Evolutionary conservation across 2,329 filamentous ascomycete genomes (phyloP), one percentile per base, ranked within the genome.

Genomic region (Cladosporium sp.): DNA sequence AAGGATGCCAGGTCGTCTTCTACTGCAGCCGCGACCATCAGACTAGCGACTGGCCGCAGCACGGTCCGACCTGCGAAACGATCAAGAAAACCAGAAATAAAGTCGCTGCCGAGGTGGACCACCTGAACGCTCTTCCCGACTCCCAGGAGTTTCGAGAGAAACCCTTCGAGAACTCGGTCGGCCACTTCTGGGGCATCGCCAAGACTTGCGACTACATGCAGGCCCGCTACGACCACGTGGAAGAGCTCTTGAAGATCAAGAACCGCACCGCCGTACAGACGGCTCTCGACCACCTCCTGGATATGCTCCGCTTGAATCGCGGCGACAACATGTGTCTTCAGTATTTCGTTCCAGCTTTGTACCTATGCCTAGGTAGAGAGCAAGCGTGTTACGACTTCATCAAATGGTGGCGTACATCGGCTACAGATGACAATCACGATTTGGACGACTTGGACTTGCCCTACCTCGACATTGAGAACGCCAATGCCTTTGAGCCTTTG

Each of bases 1-100:
- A 46, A 29, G 57, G 37, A 7, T 60, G 57, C 44, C 16, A 60
- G 18, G 28, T 60, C 35, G 37, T 50, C 11, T 46, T 31, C 23
- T 60, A 60, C 28, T 60, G 57, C 23, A 18, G 57, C 16, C 57
- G 35, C 28, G 57, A 60, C 26, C 57, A 60, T 12, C 37, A 60
- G n/a, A 33, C 29, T 3, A 11, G 16, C 14, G 11, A 46, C 57
- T 35, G 58, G 40, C 16, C 40, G 5, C 8, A 61, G 26, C 57
- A 61, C 37, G 31, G 49, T 10, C 8, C 3, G 8, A 31, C 11
- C 26, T 61, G 57, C 23, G 31, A 10, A 12, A 3, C 14, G 3
- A 33, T 49, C 57, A 61, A 61, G 26, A 49, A 46, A n/a, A 35
- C 57, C 21, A 31, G 31, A 49, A 21, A 18, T 7, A 49, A 61